Conservation (phyloP, 768 basidiomycete species). For the Kondoa malvinella region DNA sequence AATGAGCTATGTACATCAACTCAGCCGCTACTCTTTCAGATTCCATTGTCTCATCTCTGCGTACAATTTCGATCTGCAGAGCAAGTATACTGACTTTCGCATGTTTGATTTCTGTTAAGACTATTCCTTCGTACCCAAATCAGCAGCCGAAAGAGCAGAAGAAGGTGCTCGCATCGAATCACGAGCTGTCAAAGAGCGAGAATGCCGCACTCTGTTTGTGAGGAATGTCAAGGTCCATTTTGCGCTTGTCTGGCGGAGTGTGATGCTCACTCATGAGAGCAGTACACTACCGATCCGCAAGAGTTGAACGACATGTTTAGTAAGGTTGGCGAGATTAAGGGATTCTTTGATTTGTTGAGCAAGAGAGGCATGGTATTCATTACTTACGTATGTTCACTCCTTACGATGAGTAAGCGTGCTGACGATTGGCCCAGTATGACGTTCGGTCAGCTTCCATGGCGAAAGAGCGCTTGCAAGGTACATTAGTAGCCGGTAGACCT, state of each 20-base stretch:
- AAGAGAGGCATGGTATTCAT: slow-evolving; percentile 98
- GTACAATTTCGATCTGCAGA: no score
- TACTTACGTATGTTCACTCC: slow-evolving; percentile 68
- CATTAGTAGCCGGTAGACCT: slow-evolving; percentile 68
- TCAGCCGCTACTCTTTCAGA: no score
- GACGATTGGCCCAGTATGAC: slow-evolving; percentile 50
- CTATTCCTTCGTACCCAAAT: background rate
- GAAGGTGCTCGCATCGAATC: slow-evolving; percentile 87
- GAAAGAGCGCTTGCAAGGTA: slow-evolving; percentile 73
- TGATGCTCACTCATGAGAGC: background rate
- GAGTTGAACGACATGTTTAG: slow-evolving; percentile 73
- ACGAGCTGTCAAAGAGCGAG: slow-evolving; percentile 79
- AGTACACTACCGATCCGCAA: slow-evolving; percentile 37
- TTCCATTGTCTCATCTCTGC: no score
- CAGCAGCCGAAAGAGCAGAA: slow-evolving; percentile 28
- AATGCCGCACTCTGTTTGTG: slow-evolving; percentile 89
- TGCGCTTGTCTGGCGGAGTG: background rate
- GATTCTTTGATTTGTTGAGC: slow-evolving; percentile 85
- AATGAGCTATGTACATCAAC: no score
- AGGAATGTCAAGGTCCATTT: slow-evolving; percentile 87
- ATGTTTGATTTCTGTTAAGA: background rate
- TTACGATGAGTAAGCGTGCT: background rate
- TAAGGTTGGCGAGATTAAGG: slow-evolving; percentile 87
- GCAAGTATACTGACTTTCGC: no score
- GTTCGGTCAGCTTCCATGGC: slow-evolving; percentile 82